phyloP scores from a whole-genome alignment of 2,329 filamentous ascomycete species.

The Aspergillus cejpii region DNA sequence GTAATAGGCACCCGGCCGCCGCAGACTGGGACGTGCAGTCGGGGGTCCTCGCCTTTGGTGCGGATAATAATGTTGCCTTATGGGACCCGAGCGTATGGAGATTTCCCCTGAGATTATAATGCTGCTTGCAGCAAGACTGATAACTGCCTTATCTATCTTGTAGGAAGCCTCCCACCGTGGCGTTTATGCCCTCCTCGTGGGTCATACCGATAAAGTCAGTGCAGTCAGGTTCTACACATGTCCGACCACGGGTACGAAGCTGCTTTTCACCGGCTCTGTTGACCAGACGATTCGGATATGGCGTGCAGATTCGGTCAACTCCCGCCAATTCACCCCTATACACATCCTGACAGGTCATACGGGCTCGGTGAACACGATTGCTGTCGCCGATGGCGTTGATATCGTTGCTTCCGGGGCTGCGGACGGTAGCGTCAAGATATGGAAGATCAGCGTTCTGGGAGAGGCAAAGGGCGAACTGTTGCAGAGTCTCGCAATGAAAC shows the following conservation, averaged over 20 bases:
- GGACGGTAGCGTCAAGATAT: conserved; percentile 58
- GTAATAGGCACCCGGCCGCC: conserved; percentile 80
- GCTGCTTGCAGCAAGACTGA: neutral
- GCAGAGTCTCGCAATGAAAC: conserved; percentile 65
- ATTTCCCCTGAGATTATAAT: neutral
- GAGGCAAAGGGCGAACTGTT: conserved; percentile 45
- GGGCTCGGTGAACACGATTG: conserved; percentile 64
- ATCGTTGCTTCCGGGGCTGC: conserved; percentile 56
- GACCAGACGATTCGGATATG: conserved; percentile 69
- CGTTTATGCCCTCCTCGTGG: conserved; percentile 60
- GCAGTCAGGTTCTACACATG: conserved; percentile 69
- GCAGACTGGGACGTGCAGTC: conserved; percentile 74
- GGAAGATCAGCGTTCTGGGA: conserved; percentile 51
- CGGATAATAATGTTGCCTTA: conserved; percentile 79
- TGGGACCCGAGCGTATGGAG: conserved; percentile 70
- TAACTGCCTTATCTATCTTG: conserved; percentile 8
- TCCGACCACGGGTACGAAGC: conserved; percentile 43
- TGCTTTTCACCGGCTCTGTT: conserved; percentile 72
- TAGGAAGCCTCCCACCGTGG: conserved; percentile 49
- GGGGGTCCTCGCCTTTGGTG: conserved; percentile 77
- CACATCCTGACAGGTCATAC: conserved; percentile 59
- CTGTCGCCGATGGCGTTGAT: conserved; percentile 40
- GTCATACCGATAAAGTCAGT: conserved; percentile 75
- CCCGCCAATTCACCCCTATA: conserved; percentile 36
- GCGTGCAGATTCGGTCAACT: conserved; percentile 29